A percentile compares a stretch with the other conserved stretches of the same genome.
Conservation (phyloP, 768 basidiomycete genomes). For the Russula dissimulans region DNA sequence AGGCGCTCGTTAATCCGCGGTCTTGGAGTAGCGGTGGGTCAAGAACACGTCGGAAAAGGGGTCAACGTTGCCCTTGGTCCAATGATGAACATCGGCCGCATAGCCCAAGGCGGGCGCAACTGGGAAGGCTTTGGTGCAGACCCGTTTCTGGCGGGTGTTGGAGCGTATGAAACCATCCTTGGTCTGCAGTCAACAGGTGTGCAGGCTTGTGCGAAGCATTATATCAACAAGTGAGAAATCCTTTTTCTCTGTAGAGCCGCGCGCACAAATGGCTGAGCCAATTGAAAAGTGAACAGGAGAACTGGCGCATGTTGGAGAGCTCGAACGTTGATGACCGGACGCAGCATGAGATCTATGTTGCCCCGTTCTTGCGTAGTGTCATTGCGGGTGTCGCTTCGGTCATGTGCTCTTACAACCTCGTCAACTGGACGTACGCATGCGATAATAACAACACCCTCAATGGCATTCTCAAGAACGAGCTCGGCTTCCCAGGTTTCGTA, state of each 20-base stretch:
- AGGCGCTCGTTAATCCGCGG: slow-evolving; percentile 70
- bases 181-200: slow-evolving; percentile 75
- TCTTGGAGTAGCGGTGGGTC: slow-evolving; percentile 71
- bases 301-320: slow-evolving; percentile 41
- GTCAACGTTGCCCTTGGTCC: slow-evolving; percentile 69
- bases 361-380: slow-evolving; percentile 60
- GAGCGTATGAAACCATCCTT: slow-evolving; percentile 69
- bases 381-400: slow-evolving; percentile 65
- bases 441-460: slow-evolving; percentile 65
- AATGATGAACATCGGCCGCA: slow-evolving; percentile 83
- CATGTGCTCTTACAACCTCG: slow-evolving; percentile 70
- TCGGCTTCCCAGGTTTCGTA: slow-evolving; percentile 69
- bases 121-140: slow-evolving; percentile 97
- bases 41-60: slow-evolving; percentile 77
- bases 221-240: slow-evolving; percentile 54
- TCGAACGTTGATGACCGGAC: slow-evolving; percentile 77
- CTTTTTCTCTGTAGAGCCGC: not conserved
- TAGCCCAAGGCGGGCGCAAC: slow-evolving; percentile 74
- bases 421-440: slow-evolving; percentile 68
- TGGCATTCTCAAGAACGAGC: slow-evolving; percentile 65
- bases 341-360: slow-evolving; percentile 64
- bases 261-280: not conserved
- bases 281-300: slow-evolving; percentile 55
- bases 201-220: slow-evolving; percentile 83
- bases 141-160: slow-evolving; percentile 77